Base-by-base conservation (phyloP, 176 grass and related monocot genomes). In the Puya raimondii region DNA sequence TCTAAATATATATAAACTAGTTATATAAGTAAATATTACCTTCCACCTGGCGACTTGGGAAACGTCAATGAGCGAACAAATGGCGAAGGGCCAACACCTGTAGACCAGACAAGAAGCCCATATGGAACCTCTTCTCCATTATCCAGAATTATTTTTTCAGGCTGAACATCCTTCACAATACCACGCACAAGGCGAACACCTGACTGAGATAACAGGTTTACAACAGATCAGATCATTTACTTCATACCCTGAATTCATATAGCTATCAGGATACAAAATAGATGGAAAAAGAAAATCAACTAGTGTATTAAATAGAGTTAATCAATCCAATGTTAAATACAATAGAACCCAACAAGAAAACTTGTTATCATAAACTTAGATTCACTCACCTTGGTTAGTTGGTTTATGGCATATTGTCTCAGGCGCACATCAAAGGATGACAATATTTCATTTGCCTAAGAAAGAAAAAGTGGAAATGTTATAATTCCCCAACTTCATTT, bases 91-190 rank as follows among this genome's bases (percentile, higher is more conserved):
- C 94, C 94, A 76, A 97, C 94, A 59, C 89, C 94, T 13, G 94
- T 97, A 71, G 94, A 97, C 89, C 94, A 97, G 22, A 92, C 94
- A 58, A 97, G 87, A 66, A 97, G 88, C 53, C 94, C 94, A 75
- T 82, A 97, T 50, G 89, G 86, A 78, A 97, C 89, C 76, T 90
- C 89, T 47, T 89, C 82, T 75, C 94, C 93, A 54, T 88, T 84
- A 81, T 79, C 80, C 51, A 97, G 86, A 67, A 92, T 85, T 70
- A 97, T 48, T 74, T 92, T 92, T 67, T 86, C 79, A 42, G 84
- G 65, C 9, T 92, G 89, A 47, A 97, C 94, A 67, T 90, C 86
- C 67, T 97, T 97, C 63, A 97, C 94, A 70, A 90, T 66, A 49
- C 94, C 94, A 72, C 52, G 63, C 54, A 97, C 94, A 81, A 97